These are phyloP conservation scores for Tilletia setariae DNA, from an alignment of 1,284 basidiomycete genomes.

Conservation along the genomic window DNA sequence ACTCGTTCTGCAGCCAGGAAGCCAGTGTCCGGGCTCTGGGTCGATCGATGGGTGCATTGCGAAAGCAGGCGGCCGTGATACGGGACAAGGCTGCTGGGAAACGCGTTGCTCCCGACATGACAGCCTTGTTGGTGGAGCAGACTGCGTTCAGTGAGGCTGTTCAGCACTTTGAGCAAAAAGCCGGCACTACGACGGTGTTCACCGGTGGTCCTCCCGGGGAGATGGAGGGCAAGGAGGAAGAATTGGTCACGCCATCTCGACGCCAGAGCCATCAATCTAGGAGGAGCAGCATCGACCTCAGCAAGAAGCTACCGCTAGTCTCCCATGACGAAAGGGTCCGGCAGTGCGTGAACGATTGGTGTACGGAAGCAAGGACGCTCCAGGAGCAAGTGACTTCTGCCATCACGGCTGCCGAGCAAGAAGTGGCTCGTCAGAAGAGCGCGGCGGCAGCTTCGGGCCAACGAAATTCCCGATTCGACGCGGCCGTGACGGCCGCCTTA, in stretches of 20 bases:
- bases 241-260: background rate
- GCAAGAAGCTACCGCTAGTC: background rate
- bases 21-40: background rate
- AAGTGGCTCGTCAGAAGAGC: background rate
- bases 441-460: background rate
- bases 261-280: background rate
- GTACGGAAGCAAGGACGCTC: background rate
- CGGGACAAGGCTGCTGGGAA: background rate
- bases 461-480: slow-evolving; percentile 6
- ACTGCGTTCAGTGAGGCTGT: background rate
- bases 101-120: background rate
- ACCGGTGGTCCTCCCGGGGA: background rate
- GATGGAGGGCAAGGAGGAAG: background rate
- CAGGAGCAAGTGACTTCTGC: slow-evolving; percentile 2
- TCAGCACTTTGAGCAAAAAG: slow-evolving; percentile 1
- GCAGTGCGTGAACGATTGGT: slow-evolving; percentile 2
- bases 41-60: background rate
- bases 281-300: background rate
- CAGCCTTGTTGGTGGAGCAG: background rate
- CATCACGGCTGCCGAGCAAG: background rate
- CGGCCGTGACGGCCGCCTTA: background rate
- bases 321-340: slow-evolving; percentile 4
- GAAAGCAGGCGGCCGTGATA: background rate
- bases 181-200: background rate
- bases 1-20: background rate